Percentiles rank a stretch among this genome's conserved stretches.
Conservation (phyloP, 371 early-diverging fungal genomes). For the Polyrhizophydium stewartii region DNA sequence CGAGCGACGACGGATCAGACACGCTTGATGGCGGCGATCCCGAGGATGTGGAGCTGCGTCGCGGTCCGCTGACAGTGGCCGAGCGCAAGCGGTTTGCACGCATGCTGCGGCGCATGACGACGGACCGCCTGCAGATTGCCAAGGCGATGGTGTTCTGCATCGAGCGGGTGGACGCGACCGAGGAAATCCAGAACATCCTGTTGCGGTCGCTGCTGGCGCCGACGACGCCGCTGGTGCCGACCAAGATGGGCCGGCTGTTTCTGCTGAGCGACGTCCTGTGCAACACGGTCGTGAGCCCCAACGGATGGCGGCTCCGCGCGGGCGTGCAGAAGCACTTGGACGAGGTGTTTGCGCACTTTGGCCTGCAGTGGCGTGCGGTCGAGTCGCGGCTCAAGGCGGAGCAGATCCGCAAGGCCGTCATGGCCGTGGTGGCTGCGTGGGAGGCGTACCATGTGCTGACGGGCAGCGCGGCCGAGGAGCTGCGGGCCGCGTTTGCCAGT, state of each 20-base stretch:
- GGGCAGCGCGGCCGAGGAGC: constrained; percentile 48
- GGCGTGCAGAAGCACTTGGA: constrained; percentile 66
- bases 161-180: constrained; percentile 77
- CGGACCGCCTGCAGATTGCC: constrained; percentile 67
- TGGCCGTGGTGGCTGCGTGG: constrained; percentile 69
- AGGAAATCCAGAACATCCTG: constrained; percentile 69
- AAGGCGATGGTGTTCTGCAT: constrained; percentile 83
- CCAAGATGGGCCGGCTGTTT: constrained; percentile 71
- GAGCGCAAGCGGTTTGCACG: constrained; percentile 15
- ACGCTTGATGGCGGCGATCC: constrained; percentile 2
- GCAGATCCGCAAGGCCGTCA: constrained; percentile 51
- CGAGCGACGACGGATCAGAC: background rate
- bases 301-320: constrained; percentile 82
- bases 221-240: constrained; percentile 53
- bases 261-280: constrained; percentile 83
- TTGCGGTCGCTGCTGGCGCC: constrained; percentile 55
- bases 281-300: constrained; percentile 67
- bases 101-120: constrained; percentile 29
- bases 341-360: constrained; percentile 66
- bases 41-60: background rate
- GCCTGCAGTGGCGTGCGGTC: constrained; percentile 61
- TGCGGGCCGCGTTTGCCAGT: constrained; percentile 34
- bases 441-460: constrained; percentile 87
- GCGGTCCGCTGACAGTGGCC: background rate
- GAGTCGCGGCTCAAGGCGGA: constrained; percentile 77